phyloP scores from a whole-genome alignment of 768 basidiomycete genomes.

The Boletellus emodensis region DNA sequence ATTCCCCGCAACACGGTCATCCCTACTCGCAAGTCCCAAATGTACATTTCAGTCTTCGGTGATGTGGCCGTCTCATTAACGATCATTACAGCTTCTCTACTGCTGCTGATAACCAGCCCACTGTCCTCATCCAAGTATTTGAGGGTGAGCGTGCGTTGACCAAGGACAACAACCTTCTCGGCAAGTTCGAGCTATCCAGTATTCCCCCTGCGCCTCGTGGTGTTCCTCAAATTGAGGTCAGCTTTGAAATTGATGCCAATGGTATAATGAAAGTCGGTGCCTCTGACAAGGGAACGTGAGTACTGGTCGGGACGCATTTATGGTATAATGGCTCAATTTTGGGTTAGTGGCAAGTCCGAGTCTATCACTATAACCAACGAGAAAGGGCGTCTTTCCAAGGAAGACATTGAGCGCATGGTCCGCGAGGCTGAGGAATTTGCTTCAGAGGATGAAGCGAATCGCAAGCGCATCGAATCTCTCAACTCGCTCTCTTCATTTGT shows the following conservation, averaged over 20 bases:
- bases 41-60: slow-evolving; percentile 38
- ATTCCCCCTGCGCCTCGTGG: slow-evolving; percentile 96
- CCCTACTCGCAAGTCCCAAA: slow-evolving; percentile 95
- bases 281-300: slow-evolving; percentile 89
- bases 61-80: not conserved
- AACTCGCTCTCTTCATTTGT: slow-evolving; percentile 79
- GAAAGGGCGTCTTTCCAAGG: slow-evolving; percentile 85
- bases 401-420: slow-evolving; percentile 96
- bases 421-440: slow-evolving; percentile 90
- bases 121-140: slow-evolving; percentile 94
- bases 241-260: slow-evolving; percentile 93
- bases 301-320: slow-evolving; percentile 5
- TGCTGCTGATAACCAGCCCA: slow-evolving; percentile 89
- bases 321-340: not conserved
- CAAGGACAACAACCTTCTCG: slow-evolving; percentile 97
- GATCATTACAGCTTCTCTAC: slow-evolving; percentile 55
- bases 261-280: slow-evolving; percentile 94
- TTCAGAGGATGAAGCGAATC: slow-evolving; percentile 70
- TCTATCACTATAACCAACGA: slow-evolving; percentile 95
- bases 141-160: slow-evolving; percentile 97
- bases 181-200: slow-evolving; percentile 90
- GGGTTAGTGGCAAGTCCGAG: slow-evolving; percentile 69
- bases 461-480: slow-evolving; percentile 82
- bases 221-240: slow-evolving; percentile 95
- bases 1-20: slow-evolving; percentile 98